Base-by-base conservation (phyloP, 2,329 filamentous ascomycete species). In the Zymoseptoria passerinii region DNA sequence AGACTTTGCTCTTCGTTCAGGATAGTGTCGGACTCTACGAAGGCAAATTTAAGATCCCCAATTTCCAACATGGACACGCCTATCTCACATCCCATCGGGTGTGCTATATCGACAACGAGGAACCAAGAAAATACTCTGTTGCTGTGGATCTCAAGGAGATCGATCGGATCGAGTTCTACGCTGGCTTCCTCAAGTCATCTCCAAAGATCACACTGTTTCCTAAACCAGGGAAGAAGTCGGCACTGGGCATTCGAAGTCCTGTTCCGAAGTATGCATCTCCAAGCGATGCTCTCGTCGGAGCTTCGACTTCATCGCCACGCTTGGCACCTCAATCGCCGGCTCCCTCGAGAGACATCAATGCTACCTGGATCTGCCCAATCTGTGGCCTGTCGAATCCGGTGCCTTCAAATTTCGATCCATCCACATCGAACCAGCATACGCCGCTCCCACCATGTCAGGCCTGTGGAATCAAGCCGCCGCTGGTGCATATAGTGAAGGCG, bases 21-120 rank as follows among this genome's bases (percentile, higher is more conserved):
- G 92, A 97, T 80, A 92, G 90, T 74, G 92, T 99, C 68, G 94
- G 94, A 66, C 81, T 99, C 62, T 99, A 99, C 78, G 90, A 97
- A 81, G 94, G 94, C 67, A 97, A 96, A 78, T 94, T 87, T 78
- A 99, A 99, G 78, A 87, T 99, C 56, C 88, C 90, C 40, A 86
- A 92, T 70, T 90, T 95, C 65, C 94, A 99, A 73, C 90, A 96
- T 77, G 94, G 94, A 54, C 91, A 96, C 77, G 90, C 94, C 57
- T 99, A 99, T 73, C 75, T 99, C 74, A 99, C 94, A 18, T 96
- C 94, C 8, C 92, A 97, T 75, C 88, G 94, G 55, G 85, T 90
- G 61, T 99, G 92, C 78, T 99, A 97, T 72, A 89, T 99, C 63
- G 92, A 96, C 71, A 88, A 91, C 68, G 81, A 84, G 29, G 88